A percentile compares a stretch with the other conserved stretches of the same genome.
Evolutionary conservation across 2,329 filamentous ascomycete genomes (phyloP).

Genomic region (Aspergillus ochraceus): DNA sequence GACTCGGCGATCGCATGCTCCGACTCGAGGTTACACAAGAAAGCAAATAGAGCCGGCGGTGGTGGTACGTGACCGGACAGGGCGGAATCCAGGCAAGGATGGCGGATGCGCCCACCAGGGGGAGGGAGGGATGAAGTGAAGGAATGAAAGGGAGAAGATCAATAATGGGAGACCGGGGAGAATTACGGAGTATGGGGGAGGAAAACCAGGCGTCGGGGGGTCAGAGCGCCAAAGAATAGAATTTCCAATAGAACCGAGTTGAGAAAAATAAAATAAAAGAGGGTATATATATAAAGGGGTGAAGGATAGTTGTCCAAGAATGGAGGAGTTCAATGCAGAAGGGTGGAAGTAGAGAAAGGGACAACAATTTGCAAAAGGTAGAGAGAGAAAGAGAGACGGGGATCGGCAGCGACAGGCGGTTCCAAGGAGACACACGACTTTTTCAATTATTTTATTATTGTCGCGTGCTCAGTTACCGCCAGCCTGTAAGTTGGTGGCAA

Average conservation of each 20-base stretch:
- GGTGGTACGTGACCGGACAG: neutral
- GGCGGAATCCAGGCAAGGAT: neutral
- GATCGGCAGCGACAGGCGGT: conserved; percentile 1
- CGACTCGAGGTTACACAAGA: conserved; percentile 4
- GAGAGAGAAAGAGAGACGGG: neutral
- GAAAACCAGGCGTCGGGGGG: neutral
- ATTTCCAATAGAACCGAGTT: neutral
- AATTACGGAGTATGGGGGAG: neutral
- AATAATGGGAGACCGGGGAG: neutral
- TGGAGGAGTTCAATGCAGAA: neutral
- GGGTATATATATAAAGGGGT: neutral
- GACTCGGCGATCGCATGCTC: conserved; percentile 8
- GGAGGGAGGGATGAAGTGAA: neutral
- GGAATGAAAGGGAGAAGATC: neutral
- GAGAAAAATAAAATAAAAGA: too few species aligned
- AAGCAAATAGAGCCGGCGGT: conserved; percentile 3
- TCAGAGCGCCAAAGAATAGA: neutral
- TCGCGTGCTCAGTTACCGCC: conserved; percentile 8
- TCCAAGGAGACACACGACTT: neutral
- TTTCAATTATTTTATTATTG: neutral
- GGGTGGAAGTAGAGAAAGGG: too few species aligned
- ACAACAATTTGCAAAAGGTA: too few species aligned
- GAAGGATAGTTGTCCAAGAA: too few species aligned
- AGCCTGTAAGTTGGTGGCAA: neutral
- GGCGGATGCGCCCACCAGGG: neutral